These are phyloP conservation scores for Alternaria arborescens DNA, from an alignment of 2,329 filamentous ascomycete genomes.

Conservation along the genomic window DNA sequence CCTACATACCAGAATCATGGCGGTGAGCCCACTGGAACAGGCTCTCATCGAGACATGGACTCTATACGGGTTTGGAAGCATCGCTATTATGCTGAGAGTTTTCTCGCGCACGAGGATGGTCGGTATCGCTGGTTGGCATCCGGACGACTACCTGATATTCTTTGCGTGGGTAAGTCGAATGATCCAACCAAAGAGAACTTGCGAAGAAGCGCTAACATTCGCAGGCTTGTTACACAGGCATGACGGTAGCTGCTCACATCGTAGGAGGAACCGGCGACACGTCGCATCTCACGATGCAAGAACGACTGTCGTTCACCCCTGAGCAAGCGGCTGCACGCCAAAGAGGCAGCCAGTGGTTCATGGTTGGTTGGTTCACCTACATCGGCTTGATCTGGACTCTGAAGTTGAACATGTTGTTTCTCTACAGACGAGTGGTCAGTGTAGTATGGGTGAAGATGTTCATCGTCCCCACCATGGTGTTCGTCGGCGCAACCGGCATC, in stretches of 20 bases:
- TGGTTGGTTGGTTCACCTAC: constrained; percentile 42
- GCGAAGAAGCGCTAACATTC: not conserved
- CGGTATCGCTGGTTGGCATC: constrained; percentile 42
- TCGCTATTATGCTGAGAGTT: constrained; percentile 14
- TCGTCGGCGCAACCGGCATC: constrained; percentile 38
- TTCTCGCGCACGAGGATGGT: constrained; percentile 48
- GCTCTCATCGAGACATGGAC: constrained; percentile 47
- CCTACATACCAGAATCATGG: constrained; percentile 9
- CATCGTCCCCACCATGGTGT: constrained; percentile 47
- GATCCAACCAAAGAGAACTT: not conserved
- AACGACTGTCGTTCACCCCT: constrained; percentile 43
- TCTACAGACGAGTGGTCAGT: constrained; percentile 51
- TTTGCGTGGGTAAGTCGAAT: constrained; percentile 38
- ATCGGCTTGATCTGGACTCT: constrained; percentile 52
- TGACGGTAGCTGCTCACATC: constrained; percentile 33
- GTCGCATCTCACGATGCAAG: constrained; percentile 43
- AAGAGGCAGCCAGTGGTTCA: constrained; percentile 43
- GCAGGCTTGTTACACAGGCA: constrained; percentile 26
- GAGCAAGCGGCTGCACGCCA: constrained; percentile 41
- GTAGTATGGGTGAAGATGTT: constrained; percentile 50
- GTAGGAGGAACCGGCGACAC: constrained; percentile 42
- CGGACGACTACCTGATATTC: constrained; percentile 49
- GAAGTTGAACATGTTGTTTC: constrained; percentile 55
- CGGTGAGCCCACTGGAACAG: constrained; percentile 10
- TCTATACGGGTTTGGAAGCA: constrained; percentile 46